Evolutionary conservation across 176 grass and related monocot genomes (phyloP).

Genomic region (Dactylis glomerata): DNA sequence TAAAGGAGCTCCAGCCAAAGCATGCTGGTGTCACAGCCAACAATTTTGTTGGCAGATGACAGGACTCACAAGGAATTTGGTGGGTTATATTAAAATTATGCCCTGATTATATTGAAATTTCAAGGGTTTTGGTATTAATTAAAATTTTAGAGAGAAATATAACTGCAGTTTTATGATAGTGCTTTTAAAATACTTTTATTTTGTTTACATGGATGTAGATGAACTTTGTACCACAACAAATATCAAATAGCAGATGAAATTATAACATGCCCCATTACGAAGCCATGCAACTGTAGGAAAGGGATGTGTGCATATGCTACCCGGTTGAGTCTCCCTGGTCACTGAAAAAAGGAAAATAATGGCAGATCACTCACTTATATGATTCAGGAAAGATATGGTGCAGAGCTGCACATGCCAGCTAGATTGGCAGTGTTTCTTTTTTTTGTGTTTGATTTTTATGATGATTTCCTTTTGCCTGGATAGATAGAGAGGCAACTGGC

Average conservation of each 20-base stretch:
- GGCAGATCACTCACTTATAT: background rate
- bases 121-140: background rate
- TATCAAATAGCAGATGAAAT: background rate
- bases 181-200: background rate
- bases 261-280: background rate
- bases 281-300: background rate
- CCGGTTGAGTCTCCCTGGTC: background rate
- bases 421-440: background rate
- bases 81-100: background rate
- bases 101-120: background rate
- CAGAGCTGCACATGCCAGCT: conserved; percentile 1
- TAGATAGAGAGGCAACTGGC: background rate
- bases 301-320: background rate
- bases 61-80: background rate
- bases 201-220: background rate
- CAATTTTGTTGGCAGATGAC: conserved; percentile 42
- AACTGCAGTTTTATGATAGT: background rate
- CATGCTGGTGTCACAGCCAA: conserved; percentile 35
- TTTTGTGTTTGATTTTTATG: background rate
- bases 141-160: background rate
- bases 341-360: background rate
- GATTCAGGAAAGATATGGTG: background rate
- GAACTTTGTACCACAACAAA: background rate
- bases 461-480: background rate
- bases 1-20: conserved; percentile 64